Evolutionary conservation across 352 stramenopile species (phyloP), one percentile per base, ranked within the genome.

Genomic region (Globisporangium echinulatum): DNA sequence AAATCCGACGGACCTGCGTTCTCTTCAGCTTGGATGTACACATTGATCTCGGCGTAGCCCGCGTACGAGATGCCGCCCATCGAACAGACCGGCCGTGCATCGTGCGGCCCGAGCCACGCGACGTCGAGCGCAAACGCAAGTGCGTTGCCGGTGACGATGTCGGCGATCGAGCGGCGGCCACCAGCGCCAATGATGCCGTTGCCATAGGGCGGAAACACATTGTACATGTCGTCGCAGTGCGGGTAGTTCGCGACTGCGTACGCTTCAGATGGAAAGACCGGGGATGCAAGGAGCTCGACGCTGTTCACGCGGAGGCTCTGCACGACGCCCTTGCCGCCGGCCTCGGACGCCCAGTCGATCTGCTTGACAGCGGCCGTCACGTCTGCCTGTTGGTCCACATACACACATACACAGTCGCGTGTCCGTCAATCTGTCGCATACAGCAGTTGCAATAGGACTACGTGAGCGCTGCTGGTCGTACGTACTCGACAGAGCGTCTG

Each of bases 151-250:
- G 69, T 77, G 54, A 94, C 70, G 56, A 81, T 46, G 15, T 75
- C 53, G 17, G 84, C 75, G 53, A 94, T 89, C 5, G 85, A 92
- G 37, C 77, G 76, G 43, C 77, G 77, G 51, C 74, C 81, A 48
- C 70, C 68, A 13, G 68, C 67, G 15, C 79, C 78, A 61, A 91
- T 75, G 42, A 90, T 77, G 13, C 79, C 82, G 66, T 94, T 94
- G 14, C 77, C 79, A 56, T 74, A 88, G 2, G 85, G 85, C 39
- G 85, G 79, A 17, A 94, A 87, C 49, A 94, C 69, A 52, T 87
- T 90, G 61, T 81, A 94, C 77, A 92, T 87, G 58, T 94, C 85
- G 59, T 89, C 82, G 62, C 85, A 94, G 54, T 94, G 82, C 40
- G 85, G 85, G 55, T 94, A 94, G 61, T 94, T 87, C 49, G 69